Base-by-base conservation (phyloP, 306 rosid genomes). In the Quercus glauca region DNA sequence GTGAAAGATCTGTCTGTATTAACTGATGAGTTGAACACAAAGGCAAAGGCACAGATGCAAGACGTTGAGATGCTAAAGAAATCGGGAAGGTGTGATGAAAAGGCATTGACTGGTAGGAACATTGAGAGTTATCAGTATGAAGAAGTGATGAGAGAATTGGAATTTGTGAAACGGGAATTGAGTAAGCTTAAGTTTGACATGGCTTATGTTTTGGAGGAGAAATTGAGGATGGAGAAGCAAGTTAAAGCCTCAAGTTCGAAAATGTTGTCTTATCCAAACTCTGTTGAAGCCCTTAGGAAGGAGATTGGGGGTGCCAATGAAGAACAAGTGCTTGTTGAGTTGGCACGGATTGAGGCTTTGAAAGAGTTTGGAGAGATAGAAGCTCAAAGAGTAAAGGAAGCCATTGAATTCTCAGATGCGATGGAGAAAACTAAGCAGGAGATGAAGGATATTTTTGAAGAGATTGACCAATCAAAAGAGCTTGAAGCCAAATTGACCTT, bases 341-440 rank as follows among this genome's bases (percentile, higher is more conserved):
- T 92, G 78, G 97, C 98, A 13, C 81, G 78, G 89, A 90, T 95
- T 59, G 98, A 95, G 89, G 99, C 99, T 56, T 83, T 87, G 85
- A 90, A 80, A 86, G 99, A 93, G 64, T 61, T 80, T 63, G 85
- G 51, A 75, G 98, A 90, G 37, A 71, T 88, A 60, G 88, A 86
- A 78, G 81, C 88, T 45, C 82, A 73, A 29, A 88, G 92, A 86
- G 81, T 82, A 71, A 82, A 67, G 55, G 97, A 91, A 85, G 89
- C 86, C 49, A 37, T 23, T 20, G 87, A 86, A 11, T 85, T 84
- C 75, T 80, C 83, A 53, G 14, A 43, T 10, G 81, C 81, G 73
- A 80, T 93, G 69, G 91, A 90, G 80, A 79, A 60, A 59, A 80
- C 82, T 5, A 82, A 80, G 88, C 71, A 71, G 51, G 87, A 80